Conservation (phyloP, 2,329 filamentous ascomycete genomes). For the Venturia effusa region DNA sequence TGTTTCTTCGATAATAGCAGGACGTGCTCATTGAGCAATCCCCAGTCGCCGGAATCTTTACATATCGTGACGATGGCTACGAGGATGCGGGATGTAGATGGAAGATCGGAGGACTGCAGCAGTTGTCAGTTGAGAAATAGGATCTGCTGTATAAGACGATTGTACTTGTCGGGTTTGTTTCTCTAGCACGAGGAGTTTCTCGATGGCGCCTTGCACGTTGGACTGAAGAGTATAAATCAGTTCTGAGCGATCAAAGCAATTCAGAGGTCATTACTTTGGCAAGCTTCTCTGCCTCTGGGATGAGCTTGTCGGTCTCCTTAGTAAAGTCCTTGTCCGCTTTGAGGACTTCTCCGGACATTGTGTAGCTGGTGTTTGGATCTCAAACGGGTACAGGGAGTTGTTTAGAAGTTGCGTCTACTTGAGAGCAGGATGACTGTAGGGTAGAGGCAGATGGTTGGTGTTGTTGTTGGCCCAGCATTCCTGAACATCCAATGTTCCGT, state of each 20-base stretch:
- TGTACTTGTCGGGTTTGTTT: slow-evolving; percentile 92
- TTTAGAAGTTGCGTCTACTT: background rate
- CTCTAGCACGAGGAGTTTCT: slow-evolving; percentile 84
- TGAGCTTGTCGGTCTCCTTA: slow-evolving; percentile 85
- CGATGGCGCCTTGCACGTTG: slow-evolving; percentile 77
- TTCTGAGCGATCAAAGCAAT: background rate
- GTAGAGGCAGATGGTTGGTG: background rate
- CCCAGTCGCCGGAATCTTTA: slow-evolving; percentile 89
- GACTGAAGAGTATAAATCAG: slow-evolving; percentile 33
- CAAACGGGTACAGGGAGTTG: background rate
- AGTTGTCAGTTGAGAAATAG: slow-evolving; percentile 14
- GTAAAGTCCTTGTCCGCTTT: slow-evolving; percentile 99
- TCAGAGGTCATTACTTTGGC: slow-evolving; percentile 53
- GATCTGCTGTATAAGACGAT: slow-evolving; percentile 9
- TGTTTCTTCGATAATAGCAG: slow-evolving; percentile 97
- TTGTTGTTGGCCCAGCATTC: background rate
- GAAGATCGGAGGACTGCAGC: slow-evolving; percentile 77
- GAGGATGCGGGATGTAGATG: slow-evolving; percentile 83
- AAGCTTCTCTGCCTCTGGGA: slow-evolving; percentile 82
- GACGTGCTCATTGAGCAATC: slow-evolving; percentile 90
- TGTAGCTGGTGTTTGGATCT: background rate
- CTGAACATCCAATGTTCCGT: background rate
- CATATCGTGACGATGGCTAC: slow-evolving; percentile 85
- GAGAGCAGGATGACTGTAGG: background rate
- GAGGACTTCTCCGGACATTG: slow-evolving; percentile 66